Percentiles rank a stretch among this genome's conserved stretches.
Conservation (phyloP, 768 basidiomycete species). For the Mycena polygramma region DNA sequence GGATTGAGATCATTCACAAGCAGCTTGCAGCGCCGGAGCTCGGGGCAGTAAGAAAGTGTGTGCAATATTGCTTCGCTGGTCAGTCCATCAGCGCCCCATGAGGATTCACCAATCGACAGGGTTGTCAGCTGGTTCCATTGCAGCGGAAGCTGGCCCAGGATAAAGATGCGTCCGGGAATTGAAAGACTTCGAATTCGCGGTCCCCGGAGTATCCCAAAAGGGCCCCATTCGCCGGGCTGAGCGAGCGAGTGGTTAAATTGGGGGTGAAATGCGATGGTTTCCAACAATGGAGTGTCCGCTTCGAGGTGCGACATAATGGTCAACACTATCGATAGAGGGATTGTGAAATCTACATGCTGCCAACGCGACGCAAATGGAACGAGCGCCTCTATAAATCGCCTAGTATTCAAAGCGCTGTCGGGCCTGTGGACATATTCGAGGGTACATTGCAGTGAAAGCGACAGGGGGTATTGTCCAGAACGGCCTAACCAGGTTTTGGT, state of each 20-base stretch:
- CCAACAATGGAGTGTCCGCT: neutral
- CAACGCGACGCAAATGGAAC: conserved; percentile 13
- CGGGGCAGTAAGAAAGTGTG: neutral
- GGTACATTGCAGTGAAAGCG: neutral
- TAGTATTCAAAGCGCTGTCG: too few relatives aligned
- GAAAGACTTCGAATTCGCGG: neutral
- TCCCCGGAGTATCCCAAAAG: neutral
- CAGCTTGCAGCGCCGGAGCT: neutral
- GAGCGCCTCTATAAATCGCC: neutral
- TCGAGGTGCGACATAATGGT: neutral
- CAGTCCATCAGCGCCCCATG: neutral
- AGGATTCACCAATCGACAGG: neutral
- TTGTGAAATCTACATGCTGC: conserved; percentile 6
- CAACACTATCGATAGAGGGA: neutral
- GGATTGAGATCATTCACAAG: neutral
- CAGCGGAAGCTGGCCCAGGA: neutral
- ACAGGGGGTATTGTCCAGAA: conserved; percentile 16
- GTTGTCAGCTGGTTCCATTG: neutral
- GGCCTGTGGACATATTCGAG: neutral
- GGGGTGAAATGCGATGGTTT: neutral
- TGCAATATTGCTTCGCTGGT: neutral
- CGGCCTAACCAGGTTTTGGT: conserved; percentile 15
- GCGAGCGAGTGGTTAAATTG: neutral
- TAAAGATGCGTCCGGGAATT: neutral
- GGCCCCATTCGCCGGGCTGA: neutral